phyloP scores from a whole-genome alignment of 176 grass and related monocot species.

The Hsuehochloa calcarea region DNA sequence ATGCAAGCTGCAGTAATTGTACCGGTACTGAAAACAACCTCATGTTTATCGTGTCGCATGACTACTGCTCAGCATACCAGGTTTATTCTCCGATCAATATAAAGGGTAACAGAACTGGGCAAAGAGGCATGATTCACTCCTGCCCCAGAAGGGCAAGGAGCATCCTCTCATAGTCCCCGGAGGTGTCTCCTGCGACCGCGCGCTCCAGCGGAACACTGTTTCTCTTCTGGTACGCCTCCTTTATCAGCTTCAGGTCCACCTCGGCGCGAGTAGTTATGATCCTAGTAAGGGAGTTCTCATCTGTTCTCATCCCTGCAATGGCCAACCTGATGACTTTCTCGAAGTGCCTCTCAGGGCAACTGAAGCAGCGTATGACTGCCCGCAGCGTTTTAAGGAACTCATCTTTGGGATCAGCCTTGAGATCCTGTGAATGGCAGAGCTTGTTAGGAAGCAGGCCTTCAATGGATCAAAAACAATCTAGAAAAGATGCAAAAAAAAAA shows the following conservation, averaged over 20 bases:
- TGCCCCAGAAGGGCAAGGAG: conserved; percentile 74
- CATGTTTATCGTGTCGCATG: neutral
- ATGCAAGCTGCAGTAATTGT: neutral
- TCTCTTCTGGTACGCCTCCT: conserved; percentile 76
- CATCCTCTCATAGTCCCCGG: conserved; percentile 74
- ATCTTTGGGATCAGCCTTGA: conserved; percentile 86
- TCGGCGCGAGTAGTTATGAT: conserved; percentile 81
- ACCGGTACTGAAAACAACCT: neutral
- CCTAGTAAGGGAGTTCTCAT: conserved; percentile 74
- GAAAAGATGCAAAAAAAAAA: neutral
- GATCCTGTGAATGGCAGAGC: conserved; percentile 41
- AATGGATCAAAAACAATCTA: neutral
- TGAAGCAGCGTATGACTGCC: conserved; percentile 65
- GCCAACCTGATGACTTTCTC: conserved; percentile 76
- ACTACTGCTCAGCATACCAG: neutral
- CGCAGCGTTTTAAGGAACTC: conserved; percentile 73
- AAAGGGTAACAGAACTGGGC: neutral
- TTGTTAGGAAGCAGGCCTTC: neutral
- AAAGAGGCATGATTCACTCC: conserved; percentile 15
- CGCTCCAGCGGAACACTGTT: conserved; percentile 66
- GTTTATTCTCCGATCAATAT: conserved; percentile 9
- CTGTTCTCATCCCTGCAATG: conserved; percentile 63
- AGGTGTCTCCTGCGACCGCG: conserved; percentile 62
- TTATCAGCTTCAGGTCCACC: conserved; percentile 78
- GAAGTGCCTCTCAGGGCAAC: conserved; percentile 65